These are phyloP conservation scores for Penicillium psychrosexuale DNA, from an alignment of 2,329 filamentous ascomycete genomes.

Conservation along the genomic window DNA sequence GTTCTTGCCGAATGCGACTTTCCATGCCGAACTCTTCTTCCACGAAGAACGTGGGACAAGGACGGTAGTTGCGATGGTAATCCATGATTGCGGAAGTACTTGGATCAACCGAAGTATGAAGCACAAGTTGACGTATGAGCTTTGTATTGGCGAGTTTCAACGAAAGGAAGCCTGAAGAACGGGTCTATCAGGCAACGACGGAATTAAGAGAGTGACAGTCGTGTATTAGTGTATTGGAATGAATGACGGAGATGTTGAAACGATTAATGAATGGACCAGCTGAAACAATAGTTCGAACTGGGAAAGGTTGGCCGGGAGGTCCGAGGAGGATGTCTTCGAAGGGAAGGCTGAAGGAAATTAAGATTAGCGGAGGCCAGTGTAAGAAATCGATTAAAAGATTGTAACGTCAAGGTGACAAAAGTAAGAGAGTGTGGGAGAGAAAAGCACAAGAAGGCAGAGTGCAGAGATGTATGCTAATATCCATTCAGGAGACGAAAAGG, in stretches of 20 bases:
- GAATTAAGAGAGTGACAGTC: constrained; percentile 52
- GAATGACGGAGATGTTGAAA: constrained; percentile 58
- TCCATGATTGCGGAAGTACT: constrained; percentile 49
- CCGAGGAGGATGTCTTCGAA: constrained; percentile 29
- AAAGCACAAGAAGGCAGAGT: constrained; percentile 10
- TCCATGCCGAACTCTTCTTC: constrained; percentile 56
- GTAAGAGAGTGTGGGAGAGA: constrained; percentile 4
- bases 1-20: constrained; percentile 48
- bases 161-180: constrained; percentile 46
- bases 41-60: constrained; percentile 67
- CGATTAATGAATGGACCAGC: constrained; percentile 47
- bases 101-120: constrained; percentile 1
- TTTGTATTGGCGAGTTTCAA: constrained; percentile 26
- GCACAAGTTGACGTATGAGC: constrained; percentile 12
- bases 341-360: constrained; percentile 34
- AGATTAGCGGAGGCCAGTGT: constrained; percentile 28
- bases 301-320: constrained; percentile 25
- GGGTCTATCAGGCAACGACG: constrained; percentile 40
- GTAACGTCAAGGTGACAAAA: neutral
- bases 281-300: constrained; percentile 41
- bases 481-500: constrained; percentile 14
- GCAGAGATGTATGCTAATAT: constrained; percentile 15
- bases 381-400: constrained; percentile 12
- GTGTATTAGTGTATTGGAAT: constrained; percentile 39
- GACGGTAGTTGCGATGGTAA: constrained; percentile 57